Percentiles rank a stretch among this genome's conserved stretches.
phyloP scores from a whole-genome alignment of 176 grass and related monocot genomes.

The Carex cristatella region DNA sequence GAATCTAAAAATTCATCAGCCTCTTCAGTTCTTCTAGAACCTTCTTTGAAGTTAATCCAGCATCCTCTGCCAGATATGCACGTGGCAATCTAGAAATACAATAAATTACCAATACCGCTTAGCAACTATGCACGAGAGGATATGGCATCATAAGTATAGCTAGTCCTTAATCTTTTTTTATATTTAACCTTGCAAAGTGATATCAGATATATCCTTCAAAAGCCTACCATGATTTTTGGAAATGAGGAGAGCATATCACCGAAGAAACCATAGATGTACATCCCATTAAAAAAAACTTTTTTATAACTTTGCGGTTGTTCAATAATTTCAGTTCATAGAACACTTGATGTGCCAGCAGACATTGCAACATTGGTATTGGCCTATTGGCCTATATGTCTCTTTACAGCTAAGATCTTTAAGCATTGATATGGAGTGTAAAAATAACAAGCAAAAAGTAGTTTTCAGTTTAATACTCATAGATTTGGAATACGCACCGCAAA shows the following conservation, averaged over 20 bases:
- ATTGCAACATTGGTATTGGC: neutral
- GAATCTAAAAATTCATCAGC: neutral
- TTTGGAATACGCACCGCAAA: slow-evolving; percentile 24
- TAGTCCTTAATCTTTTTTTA: neutral
- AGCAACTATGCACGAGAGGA: neutral
- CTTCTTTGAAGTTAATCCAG: slow-evolving; percentile 30
- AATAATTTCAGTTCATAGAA: neutral
- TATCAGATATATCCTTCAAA: neutral
- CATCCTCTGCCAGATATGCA: slow-evolving; percentile 31
- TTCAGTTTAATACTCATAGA: neutral
- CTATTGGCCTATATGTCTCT: neutral
- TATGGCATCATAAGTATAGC: neutral
- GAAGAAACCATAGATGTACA: neutral
- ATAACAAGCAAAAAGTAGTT: neutral
- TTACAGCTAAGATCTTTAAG: neutral
- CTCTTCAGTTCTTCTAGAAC: slow-evolving; percentile 12
- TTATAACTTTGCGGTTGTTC: neutral
- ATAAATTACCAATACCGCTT: neutral
- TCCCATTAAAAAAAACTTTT: neutral
- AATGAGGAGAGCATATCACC: neutral
- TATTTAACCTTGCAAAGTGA: neutral
- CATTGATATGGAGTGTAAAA: neutral
- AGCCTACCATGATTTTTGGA: neutral
- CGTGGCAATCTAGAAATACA: slow-evolving; percentile 32
- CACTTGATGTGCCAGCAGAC: neutral